Evolutionary conservation across 257 asterid species (phyloP).

Genomic region (Ocimum tenuiflorum): DNA sequence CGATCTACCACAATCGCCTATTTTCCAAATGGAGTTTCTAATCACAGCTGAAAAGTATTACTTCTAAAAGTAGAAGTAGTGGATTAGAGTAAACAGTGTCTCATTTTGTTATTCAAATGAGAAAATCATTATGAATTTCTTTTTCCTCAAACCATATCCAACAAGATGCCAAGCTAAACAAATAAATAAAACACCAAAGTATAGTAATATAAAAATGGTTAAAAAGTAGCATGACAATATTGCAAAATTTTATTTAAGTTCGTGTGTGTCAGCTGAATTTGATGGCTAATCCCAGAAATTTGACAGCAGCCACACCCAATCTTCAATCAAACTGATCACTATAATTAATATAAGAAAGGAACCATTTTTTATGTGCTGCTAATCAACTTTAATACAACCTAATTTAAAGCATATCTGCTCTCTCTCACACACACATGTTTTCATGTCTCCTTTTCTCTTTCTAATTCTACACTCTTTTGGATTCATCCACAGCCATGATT

Average conservation of each 20-base stretch:
- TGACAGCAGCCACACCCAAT: conserved; percentile 23
- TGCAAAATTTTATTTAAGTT: conserved; percentile 9
- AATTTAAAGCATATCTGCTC: neutral
- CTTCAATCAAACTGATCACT: conserved; percentile 18
- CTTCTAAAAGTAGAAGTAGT: conserved; percentile 2
- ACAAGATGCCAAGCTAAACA: neutral
- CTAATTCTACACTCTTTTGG: conserved; percentile 37
- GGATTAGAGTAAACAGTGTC: neutral
- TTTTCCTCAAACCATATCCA: neutral
- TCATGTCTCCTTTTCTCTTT: conserved; percentile 35
- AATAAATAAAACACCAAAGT: neutral
- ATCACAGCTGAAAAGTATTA: neutral
- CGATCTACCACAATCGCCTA: neutral
- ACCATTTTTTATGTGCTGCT: conserved; percentile 12
- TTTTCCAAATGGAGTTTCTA: neutral
- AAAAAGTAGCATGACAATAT: conserved; percentile 22
- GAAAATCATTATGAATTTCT: neutral
- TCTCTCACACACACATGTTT: conserved; percentile 3
- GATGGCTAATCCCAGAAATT: conserved; percentile 13
- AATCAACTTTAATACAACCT: conserved; percentile 4
- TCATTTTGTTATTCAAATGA: too few relatives aligned
- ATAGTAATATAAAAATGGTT: conserved; percentile 6
- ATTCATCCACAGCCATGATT: conserved; percentile 29
- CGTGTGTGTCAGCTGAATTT: conserved; percentile 16
- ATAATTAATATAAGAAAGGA: conserved; percentile 10